A percentile compares a stretch with the other conserved stretches of the same genome.
These are phyloP conservation scores for Mrakia blollopis DNA, from an alignment of 768 basidiomycete genomes.

Conservation along the genomic window DNA sequence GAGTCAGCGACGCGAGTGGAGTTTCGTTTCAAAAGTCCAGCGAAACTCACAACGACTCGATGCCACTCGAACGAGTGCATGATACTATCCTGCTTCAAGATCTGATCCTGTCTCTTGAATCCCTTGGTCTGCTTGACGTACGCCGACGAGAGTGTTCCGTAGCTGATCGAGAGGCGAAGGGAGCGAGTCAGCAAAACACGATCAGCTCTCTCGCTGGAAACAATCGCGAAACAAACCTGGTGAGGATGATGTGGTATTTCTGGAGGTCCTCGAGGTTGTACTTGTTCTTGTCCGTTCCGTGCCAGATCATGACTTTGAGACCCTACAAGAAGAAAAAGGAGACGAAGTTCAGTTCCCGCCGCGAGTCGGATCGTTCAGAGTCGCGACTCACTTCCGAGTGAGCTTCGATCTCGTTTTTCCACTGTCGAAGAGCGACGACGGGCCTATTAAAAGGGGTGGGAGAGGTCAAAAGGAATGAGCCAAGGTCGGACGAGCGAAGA, in stretches of 20 bases:
- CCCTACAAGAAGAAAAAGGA: constrained; percentile 6
- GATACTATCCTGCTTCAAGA: constrained; percentile 77
- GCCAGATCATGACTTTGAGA: constrained; percentile 72
- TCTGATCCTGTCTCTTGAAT: constrained; percentile 75
- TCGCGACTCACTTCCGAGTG: constrained; percentile 57
- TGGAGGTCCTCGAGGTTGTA: constrained; percentile 59
- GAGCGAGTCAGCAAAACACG: neutral
- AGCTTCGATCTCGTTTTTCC: constrained; percentile 85
- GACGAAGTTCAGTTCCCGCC: constrained; percentile 40
- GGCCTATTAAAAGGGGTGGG: constrained; percentile 48
- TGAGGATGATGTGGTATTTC: constrained; percentile 84
- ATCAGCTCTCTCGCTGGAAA: neutral
- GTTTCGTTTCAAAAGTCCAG: neutral
- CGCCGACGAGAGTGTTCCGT: constrained; percentile 81
- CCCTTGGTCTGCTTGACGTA: constrained; percentile 91
- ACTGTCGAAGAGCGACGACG: constrained; percentile 63
- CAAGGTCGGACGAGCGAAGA: neutral
- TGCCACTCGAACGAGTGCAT: constrained; percentile 82
- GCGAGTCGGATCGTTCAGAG: constrained; percentile 47
- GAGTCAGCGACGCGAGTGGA: constrained; percentile 7
- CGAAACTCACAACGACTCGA: constrained; percentile 59
- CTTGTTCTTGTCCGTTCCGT: constrained; percentile 68
- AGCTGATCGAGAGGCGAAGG: constrained; percentile 41
- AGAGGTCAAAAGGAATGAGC: constrained; percentile 44
- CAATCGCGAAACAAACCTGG: constrained; percentile 53